Evolutionary conservation across 2,329 filamentous ascomycete species (phyloP).

Genomic region (Verticillium tricorpus): DNA sequence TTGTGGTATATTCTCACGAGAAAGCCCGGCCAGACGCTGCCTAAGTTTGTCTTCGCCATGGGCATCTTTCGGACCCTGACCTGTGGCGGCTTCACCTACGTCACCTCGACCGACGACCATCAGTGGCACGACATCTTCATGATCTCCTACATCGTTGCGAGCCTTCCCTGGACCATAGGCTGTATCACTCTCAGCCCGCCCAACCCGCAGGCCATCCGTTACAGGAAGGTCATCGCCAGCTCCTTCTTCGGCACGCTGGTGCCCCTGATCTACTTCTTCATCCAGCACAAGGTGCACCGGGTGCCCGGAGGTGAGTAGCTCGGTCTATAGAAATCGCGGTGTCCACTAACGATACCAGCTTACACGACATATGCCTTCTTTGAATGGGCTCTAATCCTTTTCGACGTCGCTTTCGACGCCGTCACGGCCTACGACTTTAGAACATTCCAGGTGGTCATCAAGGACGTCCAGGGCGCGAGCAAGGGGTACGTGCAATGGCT

Average conservation of each 20-base stretch:
- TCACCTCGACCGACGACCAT: conserved; percentile 97
- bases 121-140: conserved; percentile 99
- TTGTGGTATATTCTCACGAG: conserved; percentile 89
- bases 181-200: conserved; percentile 84
- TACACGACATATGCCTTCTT: conserved; percentile 98
- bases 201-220: conserved; percentile 78
- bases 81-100: conserved; percentile 96
- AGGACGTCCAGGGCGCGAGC: conserved; percentile 82
- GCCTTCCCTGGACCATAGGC: conserved; percentile 90
- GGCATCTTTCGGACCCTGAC: conserved; percentile 87
- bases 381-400: conserved; percentile 91
- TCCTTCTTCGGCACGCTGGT: conserved; percentile 89
- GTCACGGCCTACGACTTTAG: conserved; percentile 90
- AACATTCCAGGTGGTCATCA: conserved; percentile 80
- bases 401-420: conserved; percentile 95
- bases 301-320: conserved; percentile 75
- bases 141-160: conserved; percentile 95
- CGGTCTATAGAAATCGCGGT: not conserved
- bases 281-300: conserved; percentile 96
- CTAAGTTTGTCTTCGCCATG: conserved; percentile 74
- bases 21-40: conserved; percentile 67
- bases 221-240: conserved; percentile 77
- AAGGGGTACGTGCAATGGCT: conserved; percentile 99
- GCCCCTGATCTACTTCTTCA: conserved; percentile 92
- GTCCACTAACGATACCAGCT: conserved; percentile 48